Evolutionary conservation across 495 filamentous ascomycete genomes (phyloP).

Genomic region (Penicillium canescens): DNA sequence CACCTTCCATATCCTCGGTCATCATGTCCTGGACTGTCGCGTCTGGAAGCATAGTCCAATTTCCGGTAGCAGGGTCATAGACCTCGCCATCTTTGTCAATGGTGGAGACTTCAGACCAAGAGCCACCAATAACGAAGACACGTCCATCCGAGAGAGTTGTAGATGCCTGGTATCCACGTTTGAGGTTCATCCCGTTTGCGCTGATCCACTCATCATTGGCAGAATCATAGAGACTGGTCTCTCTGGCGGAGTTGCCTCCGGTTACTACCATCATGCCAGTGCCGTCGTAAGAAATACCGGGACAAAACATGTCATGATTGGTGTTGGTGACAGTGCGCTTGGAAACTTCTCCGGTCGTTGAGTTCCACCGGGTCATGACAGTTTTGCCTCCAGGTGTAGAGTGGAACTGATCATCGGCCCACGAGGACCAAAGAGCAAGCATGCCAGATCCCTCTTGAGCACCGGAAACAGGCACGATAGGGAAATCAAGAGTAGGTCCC

Average conservation of each 20-base stretch:
- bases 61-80: conserved; percentile 40
- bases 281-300: conserved; percentile 53
- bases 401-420: conserved; percentile 33
- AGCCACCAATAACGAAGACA: conserved; percentile 62
- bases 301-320: conserved; percentile 64
- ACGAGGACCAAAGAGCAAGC: conserved; percentile 47
- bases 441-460: conserved; percentile 34
- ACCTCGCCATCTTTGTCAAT: conserved; percentile 54
- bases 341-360: conserved; percentile 27
- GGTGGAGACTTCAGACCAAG: conserved; percentile 47
- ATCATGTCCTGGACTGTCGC: conserved; percentile 46
- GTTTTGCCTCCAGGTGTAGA: conserved; percentile 39
- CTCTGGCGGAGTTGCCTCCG: conserved; percentile 45
- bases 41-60: conserved; percentile 38
- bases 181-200: conserved; percentile 42
- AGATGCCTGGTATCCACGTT: conserved; percentile 59
- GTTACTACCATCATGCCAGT: conserved; percentile 54
- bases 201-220: conserved; percentile 25
- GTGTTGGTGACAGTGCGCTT: conserved; percentile 45
- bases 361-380: conserved; percentile 10
- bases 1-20: conserved; percentile 43
- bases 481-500: conserved; percentile 52
- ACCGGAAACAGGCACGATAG: conserved; percentile 47
- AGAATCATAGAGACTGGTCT: conserved; percentile 49
- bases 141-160: conserved; percentile 53